Conservation (phyloP, 1,139 yeast genomes). For the Magnusiomyces suaveolens region DNA sequence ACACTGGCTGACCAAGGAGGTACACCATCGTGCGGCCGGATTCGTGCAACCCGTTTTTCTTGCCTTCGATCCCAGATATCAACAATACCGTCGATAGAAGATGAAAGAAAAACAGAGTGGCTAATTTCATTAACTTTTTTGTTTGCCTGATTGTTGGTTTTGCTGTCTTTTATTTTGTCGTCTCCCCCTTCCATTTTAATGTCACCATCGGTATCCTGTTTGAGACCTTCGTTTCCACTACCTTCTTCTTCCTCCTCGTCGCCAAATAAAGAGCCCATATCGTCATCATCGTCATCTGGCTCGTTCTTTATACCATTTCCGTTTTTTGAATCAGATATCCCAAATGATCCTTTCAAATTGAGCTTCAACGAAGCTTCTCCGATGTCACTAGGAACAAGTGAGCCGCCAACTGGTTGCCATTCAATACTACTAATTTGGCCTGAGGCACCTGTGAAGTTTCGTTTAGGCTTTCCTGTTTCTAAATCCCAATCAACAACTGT, state of each 20-base stretch:
- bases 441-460: constrained; percentile 41
- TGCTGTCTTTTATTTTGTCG: constrained; percentile 8
- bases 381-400: constrained; percentile 21
- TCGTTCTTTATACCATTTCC: constrained; percentile 9
- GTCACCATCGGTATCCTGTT: constrained; percentile 9
- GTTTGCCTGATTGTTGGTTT: constrained; percentile 13
- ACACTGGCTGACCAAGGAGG: constrained; percentile 92
- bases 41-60: constrained; percentile 39
- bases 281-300: constrained; percentile 19
- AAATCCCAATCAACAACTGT: constrained; percentile 69
- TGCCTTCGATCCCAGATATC: constrained; percentile 76
- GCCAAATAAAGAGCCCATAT: constrained; percentile 65
- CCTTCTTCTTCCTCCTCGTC: constrained; percentile 55
- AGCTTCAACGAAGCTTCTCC: constrained; percentile 7
- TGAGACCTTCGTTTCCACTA: constrained; percentile 26
- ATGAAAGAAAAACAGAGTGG: constrained; percentile 59
- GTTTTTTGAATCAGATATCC: constrained; percentile 19
- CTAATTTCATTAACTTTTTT: constrained; percentile 10
- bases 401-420: constrained; percentile 66
- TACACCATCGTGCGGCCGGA: constrained; percentile 52
- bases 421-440: constrained; percentile 77
- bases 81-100: constrained; percentile 76
- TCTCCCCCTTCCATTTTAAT: constrained; percentile 12
- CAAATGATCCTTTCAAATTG: not conserved
- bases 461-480: constrained; percentile 51